These are phyloP conservation scores for Collariella sp. DNA, from an alignment of 495 filamentous ascomycete genomes.

Conservation along the genomic window DNA sequence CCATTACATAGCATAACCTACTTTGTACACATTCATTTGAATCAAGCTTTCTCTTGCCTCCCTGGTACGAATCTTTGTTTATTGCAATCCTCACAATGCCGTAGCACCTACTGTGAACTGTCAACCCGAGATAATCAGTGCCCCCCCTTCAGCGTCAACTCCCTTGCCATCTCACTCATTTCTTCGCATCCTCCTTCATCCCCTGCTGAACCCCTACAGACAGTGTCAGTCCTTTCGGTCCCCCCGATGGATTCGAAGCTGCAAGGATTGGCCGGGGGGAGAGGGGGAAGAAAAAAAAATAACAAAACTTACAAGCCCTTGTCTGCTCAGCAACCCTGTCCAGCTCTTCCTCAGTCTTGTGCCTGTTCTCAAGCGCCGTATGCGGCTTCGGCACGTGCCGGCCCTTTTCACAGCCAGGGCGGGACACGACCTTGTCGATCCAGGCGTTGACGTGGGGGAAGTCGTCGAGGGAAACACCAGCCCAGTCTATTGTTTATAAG, in stretches of 20 bases:
- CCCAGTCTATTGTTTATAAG: conserved; percentile 43
- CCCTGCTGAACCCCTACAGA: conserved; percentile 59
- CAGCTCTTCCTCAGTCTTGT: conserved; percentile 35
- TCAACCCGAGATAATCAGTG: no score
- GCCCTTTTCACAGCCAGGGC: conserved; percentile 68
- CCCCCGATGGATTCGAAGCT: no score
- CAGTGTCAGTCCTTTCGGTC: no score
- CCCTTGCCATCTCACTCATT: conserved; percentile 41
- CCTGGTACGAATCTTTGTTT: no score
- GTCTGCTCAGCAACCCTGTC: conserved; percentile 44
- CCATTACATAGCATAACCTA: neutral
- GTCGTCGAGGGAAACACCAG: conserved; percentile 65
- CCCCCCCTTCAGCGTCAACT: no score
- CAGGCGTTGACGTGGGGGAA: conserved; percentile 66
- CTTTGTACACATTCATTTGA: neutral
- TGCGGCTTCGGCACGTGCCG: conserved; percentile 64
- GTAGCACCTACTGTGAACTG: no score
- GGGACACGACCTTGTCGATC: conserved; percentile 51
- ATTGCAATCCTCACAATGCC: no score
- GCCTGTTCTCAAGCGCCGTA: conserved; percentile 46
- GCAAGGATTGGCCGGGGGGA: no score
- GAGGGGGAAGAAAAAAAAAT: no score
- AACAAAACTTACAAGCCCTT: no score
- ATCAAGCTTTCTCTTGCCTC: neutral
- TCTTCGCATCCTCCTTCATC: conserved; percentile 56